Percentiles rank a stretch among this genome's conserved stretches.
These are phyloP conservation scores for Boletus sensibilis DNA, from an alignment of 768 basidiomycete species.

Conservation along the genomic window DNA sequence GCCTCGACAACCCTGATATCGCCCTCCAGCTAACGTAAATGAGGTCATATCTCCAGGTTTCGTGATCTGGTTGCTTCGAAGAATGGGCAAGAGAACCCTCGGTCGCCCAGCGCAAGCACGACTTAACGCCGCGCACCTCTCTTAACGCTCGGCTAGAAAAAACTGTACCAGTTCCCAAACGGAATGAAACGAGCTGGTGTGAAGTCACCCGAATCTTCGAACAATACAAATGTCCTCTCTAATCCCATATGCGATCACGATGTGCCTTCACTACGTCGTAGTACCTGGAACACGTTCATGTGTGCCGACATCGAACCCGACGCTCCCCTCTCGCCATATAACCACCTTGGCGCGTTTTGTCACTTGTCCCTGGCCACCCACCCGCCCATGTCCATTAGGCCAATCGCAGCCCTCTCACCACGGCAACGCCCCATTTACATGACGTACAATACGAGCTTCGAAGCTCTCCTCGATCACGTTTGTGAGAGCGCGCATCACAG, in stretches of 20 bases:
- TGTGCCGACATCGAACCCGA: constrained; percentile 2
- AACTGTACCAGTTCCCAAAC: background rate
- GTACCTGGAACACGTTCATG: background rate
- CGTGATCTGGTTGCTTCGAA: background rate
- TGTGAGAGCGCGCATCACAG: background rate
- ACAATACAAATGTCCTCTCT: background rate
- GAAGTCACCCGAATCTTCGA: background rate
- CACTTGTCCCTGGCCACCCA: background rate
- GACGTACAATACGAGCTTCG: constrained; percentile 2
- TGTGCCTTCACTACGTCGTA: background rate
- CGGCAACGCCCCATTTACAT: constrained; percentile 10
- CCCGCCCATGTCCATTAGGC: background rate
- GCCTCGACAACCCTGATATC: no score
- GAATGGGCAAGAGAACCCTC: background rate
- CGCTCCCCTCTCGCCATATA: background rate
- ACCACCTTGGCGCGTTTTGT: background rate
- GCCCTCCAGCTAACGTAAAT: no score
- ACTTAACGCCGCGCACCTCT: constrained; percentile 12
- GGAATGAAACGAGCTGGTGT: constrained; percentile 15
- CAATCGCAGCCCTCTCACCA: constrained; percentile 1
- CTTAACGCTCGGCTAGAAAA: background rate
- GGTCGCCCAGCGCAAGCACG: background rate
- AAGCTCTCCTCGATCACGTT: constrained; percentile 2
- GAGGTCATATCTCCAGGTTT: constrained; percentile 3
- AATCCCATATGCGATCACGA: constrained; percentile 1